phyloP scores from a whole-genome alignment of 2,329 filamentous ascomycete species.

The Conoideocrella luteorostrata region DNA sequence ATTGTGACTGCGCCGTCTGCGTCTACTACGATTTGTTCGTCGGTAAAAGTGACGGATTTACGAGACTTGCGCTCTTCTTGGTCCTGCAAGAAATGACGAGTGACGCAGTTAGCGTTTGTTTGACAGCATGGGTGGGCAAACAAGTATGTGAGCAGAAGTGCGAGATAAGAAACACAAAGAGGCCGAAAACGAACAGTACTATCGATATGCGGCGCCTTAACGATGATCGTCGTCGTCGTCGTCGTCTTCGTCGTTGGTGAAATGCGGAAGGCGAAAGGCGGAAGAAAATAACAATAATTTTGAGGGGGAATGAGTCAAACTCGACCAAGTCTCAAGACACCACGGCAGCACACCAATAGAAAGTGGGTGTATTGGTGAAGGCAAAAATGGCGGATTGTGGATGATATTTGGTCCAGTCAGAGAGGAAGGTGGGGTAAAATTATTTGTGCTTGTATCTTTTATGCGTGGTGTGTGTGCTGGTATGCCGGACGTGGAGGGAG shows the following conservation, averaged over 20 bases:
- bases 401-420: slow-evolving; percentile 7
- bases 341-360: not conserved
- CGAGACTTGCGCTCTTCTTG: slow-evolving; percentile 61
- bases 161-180: too few species aligned
- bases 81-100: slow-evolving; percentile 12
- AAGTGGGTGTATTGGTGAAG: slow-evolving; percentile 6
- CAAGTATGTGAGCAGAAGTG: not conserved
- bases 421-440: slow-evolving; percentile 12
- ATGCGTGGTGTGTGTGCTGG: not conserved
- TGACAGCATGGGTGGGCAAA: too few species aligned
- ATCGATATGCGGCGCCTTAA: too few species aligned
- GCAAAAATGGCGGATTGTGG: slow-evolving; percentile 7
- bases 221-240: too few species aligned
- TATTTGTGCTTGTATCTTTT: slow-evolving; percentile 6
- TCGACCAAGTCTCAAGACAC: not conserved
- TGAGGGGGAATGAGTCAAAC: slow-evolving; percentile 5
- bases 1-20: slow-evolving; percentile 79
- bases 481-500: too few species aligned
- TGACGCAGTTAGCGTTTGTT: too few species aligned
- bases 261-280: too few species aligned
- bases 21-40: slow-evolving; percentile 82
- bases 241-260: too few species aligned
- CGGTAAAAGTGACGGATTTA: slow-evolving; percentile 91
- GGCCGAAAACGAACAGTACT: too few species aligned
- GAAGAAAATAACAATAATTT: too few species aligned